Base-by-base conservation (phyloP, 345 rosid species). In the Linum trigynum region DNA sequence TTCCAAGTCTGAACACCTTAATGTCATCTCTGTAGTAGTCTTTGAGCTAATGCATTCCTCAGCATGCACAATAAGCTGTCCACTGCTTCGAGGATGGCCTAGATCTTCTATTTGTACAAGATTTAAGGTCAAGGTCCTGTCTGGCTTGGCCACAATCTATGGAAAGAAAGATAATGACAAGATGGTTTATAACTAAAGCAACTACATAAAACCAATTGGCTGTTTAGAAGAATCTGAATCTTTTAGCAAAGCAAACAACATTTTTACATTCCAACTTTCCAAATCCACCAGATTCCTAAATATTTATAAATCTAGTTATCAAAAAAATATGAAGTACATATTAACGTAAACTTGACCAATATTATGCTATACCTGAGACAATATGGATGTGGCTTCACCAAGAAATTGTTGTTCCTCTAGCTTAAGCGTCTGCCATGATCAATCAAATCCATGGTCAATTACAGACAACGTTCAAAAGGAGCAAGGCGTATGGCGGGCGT, bases 41-140 rank as follows among this genome's bases (percentile, higher is more conserved):
- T 82, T 92, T 37, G 91, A 92, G 79, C 75, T 82, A 75, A 83
- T 63, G 65, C 84, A 86, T 78, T 92, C 98, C 83, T 89, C 98
- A 48, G 92, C 92, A 79, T 80, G 95, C 63, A 89, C 83, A 38
- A 75, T 70, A 72, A 92, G 85, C 74, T 84, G 87, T 23, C 96
- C 96, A 71, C 59, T 4, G 57, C 75, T 67, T 40, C 62, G 81
- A 55, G 80, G 65, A 65, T 38, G 67, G 57, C 77, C 68, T 50
- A 83, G 73, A 69, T 85, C 84, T 72, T 80, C 91, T 75, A 79
- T 82, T 67, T 36, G 75, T 60, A 72, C 74, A 61, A 92, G 91
- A 74, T 78, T 82, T 68, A 86, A 69, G 72, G 79, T 82, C 69
- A 82, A 65, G 11, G 83, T 67, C 80, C 81, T 63, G 74, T 70